These are phyloP conservation scores for Nakaseomyces nivariensis DNA, from an alignment of 1,139 yeast genomes.

Conservation along the genomic window DNA sequence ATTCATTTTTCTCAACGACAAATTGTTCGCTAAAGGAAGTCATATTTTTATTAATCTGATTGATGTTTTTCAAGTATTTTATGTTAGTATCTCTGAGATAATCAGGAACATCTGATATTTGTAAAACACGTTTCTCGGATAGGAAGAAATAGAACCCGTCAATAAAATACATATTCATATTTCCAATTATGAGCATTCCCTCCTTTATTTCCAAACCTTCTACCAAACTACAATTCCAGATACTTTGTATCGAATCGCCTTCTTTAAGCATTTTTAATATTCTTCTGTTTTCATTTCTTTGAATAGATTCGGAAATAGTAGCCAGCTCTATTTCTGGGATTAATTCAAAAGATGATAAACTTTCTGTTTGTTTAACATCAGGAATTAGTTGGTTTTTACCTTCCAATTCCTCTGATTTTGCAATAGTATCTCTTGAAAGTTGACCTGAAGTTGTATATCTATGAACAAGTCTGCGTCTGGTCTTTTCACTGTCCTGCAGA, in stretches of 20 bases:
- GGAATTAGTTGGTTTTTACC: background rate
- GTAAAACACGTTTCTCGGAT: constrained; percentile 47
- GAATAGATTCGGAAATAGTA: background rate
- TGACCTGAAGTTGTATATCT: background rate
- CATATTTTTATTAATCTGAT: constrained; percentile 17
- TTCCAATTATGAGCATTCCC: constrained; percentile 62
- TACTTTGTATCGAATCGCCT: constrained; percentile 58
- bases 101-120: constrained; percentile 54
- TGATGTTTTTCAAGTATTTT: constrained; percentile 38
- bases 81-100: constrained; percentile 57
- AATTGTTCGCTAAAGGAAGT: constrained; percentile 43
- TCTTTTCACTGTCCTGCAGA: background rate
- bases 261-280: constrained; percentile 56
- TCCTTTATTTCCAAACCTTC: constrained; percentile 65
- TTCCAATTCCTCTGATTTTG: background rate
- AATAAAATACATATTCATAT: constrained; percentile 52
- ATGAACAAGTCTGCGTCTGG: background rate
- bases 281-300: constrained; percentile 62
- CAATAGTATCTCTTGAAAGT: background rate
- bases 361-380: constrained; percentile 6
- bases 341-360: constrained; percentile 36
- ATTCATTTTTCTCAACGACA: constrained; percentile 5
- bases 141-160: constrained; percentile 54
- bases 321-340: constrained; percentile 34
- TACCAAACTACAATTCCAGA: constrained; percentile 71